Percentiles rank a stretch among this genome's conserved stretches.
phyloP scores from a whole-genome alignment of 1,284 basidiomycete species.

The Cerioporus squamosus region DNA sequence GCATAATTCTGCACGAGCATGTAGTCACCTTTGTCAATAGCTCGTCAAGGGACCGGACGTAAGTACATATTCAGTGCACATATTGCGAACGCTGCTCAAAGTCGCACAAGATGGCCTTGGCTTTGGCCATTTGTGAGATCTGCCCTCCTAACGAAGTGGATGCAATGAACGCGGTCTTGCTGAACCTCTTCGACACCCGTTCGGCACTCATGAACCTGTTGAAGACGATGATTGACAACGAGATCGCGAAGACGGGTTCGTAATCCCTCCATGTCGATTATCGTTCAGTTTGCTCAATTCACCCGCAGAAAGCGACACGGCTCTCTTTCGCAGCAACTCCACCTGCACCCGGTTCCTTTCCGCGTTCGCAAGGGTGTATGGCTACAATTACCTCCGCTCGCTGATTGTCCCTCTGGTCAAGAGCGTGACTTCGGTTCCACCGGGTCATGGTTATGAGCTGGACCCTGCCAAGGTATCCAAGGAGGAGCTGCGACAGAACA shows the following conservation, averaged over 20 bases:
- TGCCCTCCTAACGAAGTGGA: constrained; percentile 82
- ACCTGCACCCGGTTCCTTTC: constrained; percentile 86
- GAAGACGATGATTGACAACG: constrained; percentile 84
- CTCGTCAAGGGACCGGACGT: constrained; percentile 78
- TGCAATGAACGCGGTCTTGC: constrained; percentile 83
- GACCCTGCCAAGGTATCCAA: constrained; percentile 70
- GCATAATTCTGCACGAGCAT: no score
- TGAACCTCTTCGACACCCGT: constrained; percentile 86
- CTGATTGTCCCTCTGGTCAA: constrained; percentile 80
- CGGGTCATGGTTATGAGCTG: constrained; percentile 79
- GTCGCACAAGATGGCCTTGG: constrained; percentile 66
- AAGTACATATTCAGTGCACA: constrained; percentile 29
- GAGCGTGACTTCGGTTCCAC: constrained; percentile 72
- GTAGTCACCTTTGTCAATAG: constrained; percentile 40
- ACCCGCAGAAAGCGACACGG: constrained; percentile 72
- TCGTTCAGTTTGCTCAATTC: neutral
- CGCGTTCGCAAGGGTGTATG: constrained; percentile 84
- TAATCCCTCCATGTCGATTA: neutral
- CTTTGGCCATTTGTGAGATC: constrained; percentile 84
- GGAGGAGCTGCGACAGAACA: constrained; percentile 72
- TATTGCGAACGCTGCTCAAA: constrained; percentile 1
- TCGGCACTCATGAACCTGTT: constrained; percentile 75
- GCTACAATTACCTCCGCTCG: constrained; percentile 85
- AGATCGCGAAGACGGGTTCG: constrained; percentile 77
- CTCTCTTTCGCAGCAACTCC: constrained; percentile 86